phyloP scores from a whole-genome alignment of 306 rosid species.

The Glycine tomentella region DNA sequence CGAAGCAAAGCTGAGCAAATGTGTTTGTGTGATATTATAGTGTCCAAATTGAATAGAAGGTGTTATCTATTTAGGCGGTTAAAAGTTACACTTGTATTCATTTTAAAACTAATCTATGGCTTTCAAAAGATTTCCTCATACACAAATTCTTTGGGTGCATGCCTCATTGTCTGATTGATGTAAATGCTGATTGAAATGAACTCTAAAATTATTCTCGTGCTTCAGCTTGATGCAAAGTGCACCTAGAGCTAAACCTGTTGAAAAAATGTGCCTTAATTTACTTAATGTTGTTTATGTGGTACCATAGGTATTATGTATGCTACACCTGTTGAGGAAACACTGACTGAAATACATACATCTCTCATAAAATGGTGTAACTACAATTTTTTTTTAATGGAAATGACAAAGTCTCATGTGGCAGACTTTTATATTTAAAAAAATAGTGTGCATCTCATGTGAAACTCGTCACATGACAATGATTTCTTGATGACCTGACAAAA shows the following conservation, averaged over 20 bases:
- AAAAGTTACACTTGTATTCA: constrained; percentile 23
- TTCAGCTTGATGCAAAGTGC: neutral
- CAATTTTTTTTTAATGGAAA: too few species aligned
- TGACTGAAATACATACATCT: too few species aligned
- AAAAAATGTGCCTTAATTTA: neutral
- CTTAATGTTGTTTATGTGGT: neutral
- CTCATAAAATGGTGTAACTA: neutral
- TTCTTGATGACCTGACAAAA: too few species aligned
- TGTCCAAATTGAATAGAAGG: constrained; percentile 25
- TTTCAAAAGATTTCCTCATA: constrained; percentile 4
- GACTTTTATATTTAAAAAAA: too few species aligned
- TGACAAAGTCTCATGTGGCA: too few species aligned
- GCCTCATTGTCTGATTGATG: neutral
- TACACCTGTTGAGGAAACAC: neutral
- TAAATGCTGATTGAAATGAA: constrained; percentile 23
- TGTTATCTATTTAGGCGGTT: constrained; percentile 35
- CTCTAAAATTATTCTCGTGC: neutral
- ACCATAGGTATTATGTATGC: too few species aligned
- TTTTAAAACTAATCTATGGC: constrained; percentile 22
- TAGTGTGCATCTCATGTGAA: too few species aligned
- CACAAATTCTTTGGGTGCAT: constrained; percentile 33
- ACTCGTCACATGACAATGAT: too few species aligned
- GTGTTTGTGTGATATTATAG: constrained; percentile 81
- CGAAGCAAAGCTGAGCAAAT: constrained; percentile 64
- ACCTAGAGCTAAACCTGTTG: too few species aligned